Conservation (phyloP, 2,329 filamentous ascomycete species). For the Aspergillus sergii region DNA sequence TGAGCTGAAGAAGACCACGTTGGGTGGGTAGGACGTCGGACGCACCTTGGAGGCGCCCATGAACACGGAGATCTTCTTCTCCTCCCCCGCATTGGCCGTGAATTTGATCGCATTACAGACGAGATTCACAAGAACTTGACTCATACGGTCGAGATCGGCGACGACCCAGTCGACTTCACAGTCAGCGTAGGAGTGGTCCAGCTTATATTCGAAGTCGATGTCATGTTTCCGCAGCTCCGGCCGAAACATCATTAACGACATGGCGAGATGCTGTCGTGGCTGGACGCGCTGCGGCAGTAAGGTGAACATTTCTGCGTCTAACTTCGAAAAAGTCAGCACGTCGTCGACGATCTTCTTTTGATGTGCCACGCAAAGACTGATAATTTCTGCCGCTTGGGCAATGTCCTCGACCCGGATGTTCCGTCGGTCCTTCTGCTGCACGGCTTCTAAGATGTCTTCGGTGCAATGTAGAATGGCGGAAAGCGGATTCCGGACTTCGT, state of each 20-base stretch:
- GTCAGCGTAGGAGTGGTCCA: constrained; percentile 63
- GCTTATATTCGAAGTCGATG: constrained; percentile 66
- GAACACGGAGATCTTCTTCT: constrained; percentile 51
- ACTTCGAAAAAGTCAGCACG: constrained; percentile 71
- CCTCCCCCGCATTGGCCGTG: constrained; percentile 57
- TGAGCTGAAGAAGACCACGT: constrained; percentile 36
- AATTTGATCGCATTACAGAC: constrained; percentile 83
- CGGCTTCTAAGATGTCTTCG: constrained; percentile 45
- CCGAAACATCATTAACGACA: constrained; percentile 76
- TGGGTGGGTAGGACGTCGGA: constrained; percentile 46
- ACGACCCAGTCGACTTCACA: constrained; percentile 66
- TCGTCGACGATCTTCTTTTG: constrained; percentile 80
- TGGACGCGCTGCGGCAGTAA: constrained; percentile 72
- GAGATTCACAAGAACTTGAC: constrained; percentile 79
- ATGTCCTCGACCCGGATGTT: constrained; percentile 57
- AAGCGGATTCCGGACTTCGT: constrained; percentile 61
- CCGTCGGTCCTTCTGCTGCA: constrained; percentile 11
- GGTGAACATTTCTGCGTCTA: constrained; percentile 73
- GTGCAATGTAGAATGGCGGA: constrained; percentile 62
- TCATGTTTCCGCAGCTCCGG: constrained; percentile 70
- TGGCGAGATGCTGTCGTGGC: constrained; percentile 66
- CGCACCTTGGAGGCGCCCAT: constrained; percentile 53
- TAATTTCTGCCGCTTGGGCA: constrained; percentile 75
- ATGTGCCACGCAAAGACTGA: constrained; percentile 75
- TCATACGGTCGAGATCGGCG: constrained; percentile 72